Percentiles rank a stretch among this genome's conserved stretches.
Evolutionary conservation across 306 rosid genomes (phyloP).

Genomic region (Cucumis cinereus): DNA sequence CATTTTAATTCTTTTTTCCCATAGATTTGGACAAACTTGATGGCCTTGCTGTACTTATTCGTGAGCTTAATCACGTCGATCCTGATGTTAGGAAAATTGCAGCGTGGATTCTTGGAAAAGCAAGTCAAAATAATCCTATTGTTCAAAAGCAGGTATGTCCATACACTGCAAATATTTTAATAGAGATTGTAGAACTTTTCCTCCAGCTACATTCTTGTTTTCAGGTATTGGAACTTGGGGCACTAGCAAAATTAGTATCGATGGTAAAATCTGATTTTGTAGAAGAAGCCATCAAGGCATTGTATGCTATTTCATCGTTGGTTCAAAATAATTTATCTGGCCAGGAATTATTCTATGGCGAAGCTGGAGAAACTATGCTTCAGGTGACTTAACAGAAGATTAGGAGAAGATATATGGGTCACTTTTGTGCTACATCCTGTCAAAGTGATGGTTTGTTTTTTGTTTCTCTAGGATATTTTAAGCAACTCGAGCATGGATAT

Average conservation of each 20-base stretch:
- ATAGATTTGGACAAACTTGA: slow-evolving; percentile 72
- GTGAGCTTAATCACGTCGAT: slow-evolving; percentile 52
- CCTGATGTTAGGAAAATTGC: slow-evolving; percentile 49
- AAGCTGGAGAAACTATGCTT: slow-evolving; percentile 48
- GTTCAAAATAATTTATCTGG: slow-evolving; percentile 41
- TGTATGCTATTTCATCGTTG: slow-evolving; percentile 82
- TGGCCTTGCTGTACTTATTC: slow-evolving; percentile 38
- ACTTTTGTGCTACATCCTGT: background rate
- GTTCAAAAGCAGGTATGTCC: slow-evolving; percentile 62
- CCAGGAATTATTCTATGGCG: slow-evolving; percentile 55
- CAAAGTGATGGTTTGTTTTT: background rate
- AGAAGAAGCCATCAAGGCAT: slow-evolving; percentile 79
- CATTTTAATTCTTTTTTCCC: background rate
- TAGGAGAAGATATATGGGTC: background rate
- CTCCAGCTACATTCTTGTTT: background rate
- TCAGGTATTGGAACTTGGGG: slow-evolving; percentile 67
- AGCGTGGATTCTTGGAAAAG: slow-evolving; percentile 84
- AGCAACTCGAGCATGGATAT: slow-evolving; percentile 43
- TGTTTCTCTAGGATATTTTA: slow-evolving; percentile 41
- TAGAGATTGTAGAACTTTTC: background rate
- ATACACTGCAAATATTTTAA: background rate
- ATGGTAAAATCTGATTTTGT: slow-evolving; percentile 49
- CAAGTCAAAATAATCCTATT: slow-evolving; percentile 68
- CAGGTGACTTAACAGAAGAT: slow-evolving; percentile 36
- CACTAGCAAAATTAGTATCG: slow-evolving; percentile 42